Evolutionary conservation across 129 eudicot genomes (phyloP).

Genomic region (Lonicera japonica): DNA sequence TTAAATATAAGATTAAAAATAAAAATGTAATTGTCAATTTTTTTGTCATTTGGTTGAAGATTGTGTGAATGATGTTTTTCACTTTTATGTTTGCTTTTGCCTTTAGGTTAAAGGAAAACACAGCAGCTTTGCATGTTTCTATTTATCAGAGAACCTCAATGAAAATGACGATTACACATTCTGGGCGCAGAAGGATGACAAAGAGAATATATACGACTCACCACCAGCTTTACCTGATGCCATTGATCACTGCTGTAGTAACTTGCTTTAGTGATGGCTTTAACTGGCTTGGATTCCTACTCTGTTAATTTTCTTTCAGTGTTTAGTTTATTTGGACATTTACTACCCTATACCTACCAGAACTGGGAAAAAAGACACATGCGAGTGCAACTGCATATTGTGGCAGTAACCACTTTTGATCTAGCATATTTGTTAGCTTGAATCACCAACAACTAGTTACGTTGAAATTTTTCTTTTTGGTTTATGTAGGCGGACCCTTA

Average conservation of each 20-base stretch:
- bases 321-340: neutral
- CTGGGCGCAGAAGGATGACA: slow-evolving; percentile 55
- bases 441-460: neutral
- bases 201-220: slow-evolving; percentile 28
- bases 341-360: neutral
- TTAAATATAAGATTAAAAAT: too few relatives aligned
- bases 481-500: slow-evolving; percentile 52
- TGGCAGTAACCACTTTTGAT: neutral
- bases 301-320: neutral
- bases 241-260: slow-evolving; percentile 44
- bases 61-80: slow-evolving; percentile 11
- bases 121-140: slow-evolving; percentile 49
- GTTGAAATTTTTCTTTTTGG: neutral
- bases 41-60: slow-evolving; percentile 5
- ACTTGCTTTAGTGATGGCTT: slow-evolving; percentile 8
- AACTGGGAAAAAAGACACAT: neutral
- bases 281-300: slow-evolving; percentile 1
- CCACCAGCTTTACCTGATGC: slow-evolving; percentile 58
- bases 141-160: slow-evolving; percentile 80
- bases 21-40: neutral
- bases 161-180: slow-evolving; percentile 66
- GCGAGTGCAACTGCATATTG: neutral
- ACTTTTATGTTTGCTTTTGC: slow-evolving; percentile 15
- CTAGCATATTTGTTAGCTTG: slow-evolving; percentile 7
- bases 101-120: slow-evolving; percentile 85